Evolutionary conservation across 1,284 basidiomycete genomes (phyloP), one percentile per base, ranked within the genome.

Genomic region (Ganoderma sinense): DNA sequence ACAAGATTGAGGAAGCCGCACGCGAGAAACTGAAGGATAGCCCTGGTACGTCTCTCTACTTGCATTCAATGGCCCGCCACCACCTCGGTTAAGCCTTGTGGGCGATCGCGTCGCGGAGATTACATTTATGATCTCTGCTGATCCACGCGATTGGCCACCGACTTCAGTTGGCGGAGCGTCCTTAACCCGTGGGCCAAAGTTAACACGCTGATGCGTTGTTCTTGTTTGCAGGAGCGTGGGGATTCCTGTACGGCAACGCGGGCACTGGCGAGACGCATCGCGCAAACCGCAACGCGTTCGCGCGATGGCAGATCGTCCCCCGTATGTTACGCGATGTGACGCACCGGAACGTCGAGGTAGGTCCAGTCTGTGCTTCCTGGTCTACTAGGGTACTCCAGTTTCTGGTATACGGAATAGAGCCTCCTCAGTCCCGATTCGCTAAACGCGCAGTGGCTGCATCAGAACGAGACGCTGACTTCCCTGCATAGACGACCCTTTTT

Each of bases 321-420:
- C 88, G 92, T 5, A 91, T 95, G 92, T 85, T 95, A 58, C 87
- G 89, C n/a, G 84, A 94, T 74, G 90, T 87, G 0, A 89, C 89
- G 2, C 77, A 80, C 11, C 87, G 94, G 23, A 87, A 83, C 72
- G 82, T 94, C 18, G 87, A 91, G 78, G 91, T 91, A 26, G 23
- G 69, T 68, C 6, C n/a, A 2, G 16, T 29, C 2, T 59, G 20
- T 51, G 23, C 48, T 26, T 23, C 48, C 48, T 10, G 5, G 45
- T 10, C 45, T 48, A n/a, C 45, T 3, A 48, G 45, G 20, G 14
- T 14, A 41, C 40, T 41, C 40, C 13, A 16, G 40, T 41, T 7
- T 20, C 20, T 2, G 16, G 45, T 48, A 48, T 8, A 6, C 20
- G 23, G n/a, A n/a, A n/a, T n/a, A n/a, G n/a, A 11, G 33, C 18